phyloP scores from a whole-genome alignment of 1,284 basidiomycete species.

The Hortiboletus rubellus region DNA sequence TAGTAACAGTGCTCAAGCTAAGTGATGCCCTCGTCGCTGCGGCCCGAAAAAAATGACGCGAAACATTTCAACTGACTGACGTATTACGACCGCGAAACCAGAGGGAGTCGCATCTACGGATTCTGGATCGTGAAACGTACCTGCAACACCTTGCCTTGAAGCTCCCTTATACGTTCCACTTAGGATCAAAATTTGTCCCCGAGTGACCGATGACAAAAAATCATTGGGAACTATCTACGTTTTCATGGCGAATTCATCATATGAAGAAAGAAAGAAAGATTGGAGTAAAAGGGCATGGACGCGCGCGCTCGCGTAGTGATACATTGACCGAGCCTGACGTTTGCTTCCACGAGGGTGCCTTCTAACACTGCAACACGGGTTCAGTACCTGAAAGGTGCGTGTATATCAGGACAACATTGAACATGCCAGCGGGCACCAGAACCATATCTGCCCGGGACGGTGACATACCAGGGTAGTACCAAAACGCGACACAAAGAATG shows the following conservation, averaged over 20 bases:
- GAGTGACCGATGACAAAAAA: background rate
- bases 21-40: too few species aligned
- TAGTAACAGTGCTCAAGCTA: too few species aligned
- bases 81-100: too few species aligned
- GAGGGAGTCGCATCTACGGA: too few species aligned
- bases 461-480: constrained; percentile 48
- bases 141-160: too few species aligned
- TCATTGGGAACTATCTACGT: background rate
- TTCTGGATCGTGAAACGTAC: too few species aligned
- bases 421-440: background rate
- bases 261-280: background rate
- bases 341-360: background rate
- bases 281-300: background rate
- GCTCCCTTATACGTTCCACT: too few species aligned
- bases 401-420: background rate
- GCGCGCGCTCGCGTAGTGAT: too few species aligned
- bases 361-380: background rate
- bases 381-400: background rate
- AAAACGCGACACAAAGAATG: constrained; percentile 34
- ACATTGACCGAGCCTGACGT: background rate
- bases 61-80: too few species aligned
- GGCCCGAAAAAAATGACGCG: too few species aligned
- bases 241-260: background rate
- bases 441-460: background rate
- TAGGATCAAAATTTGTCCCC: background rate